Evolutionary conservation across 2,329 filamentous ascomycete species (phyloP).

Genomic region (Chalara sp.): DNA sequence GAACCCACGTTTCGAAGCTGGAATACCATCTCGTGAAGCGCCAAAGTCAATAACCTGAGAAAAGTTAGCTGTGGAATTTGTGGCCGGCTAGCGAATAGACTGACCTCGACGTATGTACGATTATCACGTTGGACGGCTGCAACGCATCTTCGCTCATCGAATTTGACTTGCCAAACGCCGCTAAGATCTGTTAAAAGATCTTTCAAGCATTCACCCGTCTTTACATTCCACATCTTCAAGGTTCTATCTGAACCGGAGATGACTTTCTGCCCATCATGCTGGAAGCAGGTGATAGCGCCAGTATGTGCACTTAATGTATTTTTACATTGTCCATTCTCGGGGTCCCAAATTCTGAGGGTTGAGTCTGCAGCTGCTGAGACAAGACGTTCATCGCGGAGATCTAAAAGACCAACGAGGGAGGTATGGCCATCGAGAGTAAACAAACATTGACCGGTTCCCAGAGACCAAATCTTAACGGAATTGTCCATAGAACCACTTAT

Average conservation of each 20-base stretch:
- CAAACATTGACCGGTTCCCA: slow-evolving; percentile 76
- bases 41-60: slow-evolving; percentile 91
- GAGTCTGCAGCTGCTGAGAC: slow-evolving; percentile 95
- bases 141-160: slow-evolving; percentile 90
- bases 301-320: slow-evolving; percentile 89
- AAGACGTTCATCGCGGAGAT: slow-evolving; percentile 80
- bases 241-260: slow-evolving; percentile 94
- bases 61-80: slow-evolving; percentile 25
- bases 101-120: slow-evolving; percentile 92
- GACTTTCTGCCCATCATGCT: slow-evolving; percentile 94
- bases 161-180: slow-evolving; percentile 99
- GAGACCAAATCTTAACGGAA: slow-evolving; percentile 93
- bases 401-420: slow-evolving; percentile 84
- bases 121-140: slow-evolving; percentile 91
- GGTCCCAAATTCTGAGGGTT: slow-evolving; percentile 94
- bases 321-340: slow-evolving; percentile 84
- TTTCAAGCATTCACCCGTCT: slow-evolving; percentile 84
- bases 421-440: slow-evolving; percentile 91
- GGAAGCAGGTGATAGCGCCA: slow-evolving; percentile 96
- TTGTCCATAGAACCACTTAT: slow-evolving; percentile 99
- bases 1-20: slow-evolving; percentile 68
- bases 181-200: slow-evolving; percentile 89
- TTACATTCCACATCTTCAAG: slow-evolving; percentile 97
- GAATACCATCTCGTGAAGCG: slow-evolving; percentile 80
- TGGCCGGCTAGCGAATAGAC: slow-evolving; percentile 23